Evolutionary conservation across 495 filamentous ascomycete species (phyloP).

Genomic region (Ramalina peruviana): DNA sequence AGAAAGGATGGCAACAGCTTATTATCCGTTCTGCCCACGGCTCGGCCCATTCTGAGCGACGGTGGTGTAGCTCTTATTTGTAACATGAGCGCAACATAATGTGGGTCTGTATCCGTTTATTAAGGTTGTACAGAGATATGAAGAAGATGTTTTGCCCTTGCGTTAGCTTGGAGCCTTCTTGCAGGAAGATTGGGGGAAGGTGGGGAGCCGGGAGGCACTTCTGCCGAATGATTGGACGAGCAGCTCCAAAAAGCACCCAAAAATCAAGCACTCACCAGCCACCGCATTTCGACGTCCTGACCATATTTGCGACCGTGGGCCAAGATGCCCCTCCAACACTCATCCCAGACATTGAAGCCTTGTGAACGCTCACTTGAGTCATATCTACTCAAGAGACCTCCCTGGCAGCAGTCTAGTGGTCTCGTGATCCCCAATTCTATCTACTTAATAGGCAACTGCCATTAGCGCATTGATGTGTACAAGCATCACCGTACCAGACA

Average conservation of each 20-base stretch:
- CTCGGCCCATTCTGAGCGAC: too few relatives aligned
- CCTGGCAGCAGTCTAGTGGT: background rate
- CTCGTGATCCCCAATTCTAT: background rate
- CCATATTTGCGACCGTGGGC: slow-evolving; percentile 8
- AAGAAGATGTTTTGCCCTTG: background rate
- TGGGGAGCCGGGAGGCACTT: too few relatives aligned
- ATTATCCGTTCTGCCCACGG: too few relatives aligned
- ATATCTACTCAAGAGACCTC: background rate
- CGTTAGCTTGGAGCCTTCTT: background rate
- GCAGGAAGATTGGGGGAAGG: background rate
- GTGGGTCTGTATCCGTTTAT: too few relatives aligned
- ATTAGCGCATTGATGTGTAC: background rate
- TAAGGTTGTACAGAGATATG: too few relatives aligned
- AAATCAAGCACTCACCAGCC: slow-evolving; percentile 3
- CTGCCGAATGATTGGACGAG: slow-evolving; percentile 2
- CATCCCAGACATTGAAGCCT: background rate
- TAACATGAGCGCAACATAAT: too few relatives aligned
- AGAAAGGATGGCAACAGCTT: too few relatives aligned
- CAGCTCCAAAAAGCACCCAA: background rate
- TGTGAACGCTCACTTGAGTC: background rate
- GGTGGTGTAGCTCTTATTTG: too few relatives aligned
- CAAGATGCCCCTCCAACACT: slow-evolving; percentile 4
- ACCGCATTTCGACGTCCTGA: slow-evolving; percentile 7
- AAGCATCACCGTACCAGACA: background rate
- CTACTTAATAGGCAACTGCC: background rate